Evolutionary conservation across 2,329 filamentous ascomycete species (phyloP).

Genomic region (Hymenoscyphus albidus): DNA sequence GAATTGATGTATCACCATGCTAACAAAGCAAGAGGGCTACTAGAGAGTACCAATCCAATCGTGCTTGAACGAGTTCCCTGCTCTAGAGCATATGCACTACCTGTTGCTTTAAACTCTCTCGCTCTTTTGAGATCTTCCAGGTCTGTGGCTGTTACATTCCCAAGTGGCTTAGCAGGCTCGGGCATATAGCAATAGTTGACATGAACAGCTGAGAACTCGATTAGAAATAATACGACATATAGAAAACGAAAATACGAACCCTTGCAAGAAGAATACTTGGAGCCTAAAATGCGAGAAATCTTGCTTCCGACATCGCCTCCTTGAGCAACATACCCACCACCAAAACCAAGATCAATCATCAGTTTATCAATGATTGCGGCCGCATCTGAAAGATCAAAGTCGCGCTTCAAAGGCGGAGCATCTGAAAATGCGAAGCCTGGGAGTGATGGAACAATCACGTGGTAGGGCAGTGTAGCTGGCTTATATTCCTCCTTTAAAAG

Average conservation of each 20-base stretch:
- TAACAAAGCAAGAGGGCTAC: constrained; percentile 53
- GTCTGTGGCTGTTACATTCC: constrained; percentile 38
- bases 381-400: constrained; percentile 32
- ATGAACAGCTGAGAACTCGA: background rate
- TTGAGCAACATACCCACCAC: constrained; percentile 19
- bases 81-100: constrained; percentile 47
- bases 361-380: constrained; percentile 21
- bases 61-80: constrained; percentile 54
- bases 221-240: background rate
- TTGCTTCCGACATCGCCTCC: constrained; percentile 38
- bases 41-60: constrained; percentile 50
- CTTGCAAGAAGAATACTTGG: constrained; percentile 18
- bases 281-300: constrained; percentile 16
- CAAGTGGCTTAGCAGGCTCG: background rate
- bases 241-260: constrained; percentile 2
- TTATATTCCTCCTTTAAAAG: constrained; percentile 46
- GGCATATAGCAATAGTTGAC: constrained; percentile 12
- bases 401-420: constrained; percentile 28
- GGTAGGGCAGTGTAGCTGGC: constrained; percentile 35
- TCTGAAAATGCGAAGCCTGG: constrained; percentile 25
- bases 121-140: constrained; percentile 41
- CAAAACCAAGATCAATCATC: constrained; percentile 15
- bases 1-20: constrained; percentile 40
- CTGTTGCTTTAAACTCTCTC: constrained; percentile 40
- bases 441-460: constrained; percentile 24